Evolutionary conservation across 345 rosid genomes (phyloP).

Genomic region (Ceriops decandra): DNA sequence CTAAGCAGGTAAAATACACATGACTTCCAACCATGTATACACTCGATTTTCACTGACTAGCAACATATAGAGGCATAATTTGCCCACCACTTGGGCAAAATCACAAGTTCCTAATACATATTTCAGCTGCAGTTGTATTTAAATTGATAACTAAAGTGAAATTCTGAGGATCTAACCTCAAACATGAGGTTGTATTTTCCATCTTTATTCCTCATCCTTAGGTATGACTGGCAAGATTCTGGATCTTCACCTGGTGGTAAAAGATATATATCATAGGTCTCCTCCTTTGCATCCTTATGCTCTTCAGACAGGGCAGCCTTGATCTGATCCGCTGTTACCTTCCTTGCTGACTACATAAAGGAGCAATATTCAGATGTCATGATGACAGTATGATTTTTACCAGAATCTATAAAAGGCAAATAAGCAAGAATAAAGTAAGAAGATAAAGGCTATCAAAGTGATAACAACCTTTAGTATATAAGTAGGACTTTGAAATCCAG

Average conservation of each 20-base stretch:
- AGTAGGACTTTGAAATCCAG: conserved; percentile 95
- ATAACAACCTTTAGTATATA: conserved; percentile 82
- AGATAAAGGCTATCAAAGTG: not conserved
- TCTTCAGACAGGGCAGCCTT: conserved; percentile 64
- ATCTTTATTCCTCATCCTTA: conserved; percentile 98
- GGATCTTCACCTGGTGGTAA: conserved; percentile 99
- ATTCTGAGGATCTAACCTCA: conserved; percentile 60
- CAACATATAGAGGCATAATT: not conserved
- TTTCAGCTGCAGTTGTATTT: not conserved
- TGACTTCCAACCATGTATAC: no score
- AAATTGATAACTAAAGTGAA: not conserved
- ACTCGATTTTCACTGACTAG: not conserved
- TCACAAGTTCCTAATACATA: not conserved
- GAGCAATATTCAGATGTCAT: conserved; percentile 24
- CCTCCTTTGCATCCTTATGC: conserved; percentile 68
- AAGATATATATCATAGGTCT: conserved; percentile 94
- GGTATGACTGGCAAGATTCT: conserved; percentile 90
- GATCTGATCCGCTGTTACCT: conserved; percentile 61
- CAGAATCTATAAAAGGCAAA: not conserved
- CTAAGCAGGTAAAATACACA: no score
- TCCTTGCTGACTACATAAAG: conserved; percentile 67
- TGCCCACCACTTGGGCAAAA: not conserved
- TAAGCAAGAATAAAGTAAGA: not conserved
- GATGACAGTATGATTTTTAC: no score
- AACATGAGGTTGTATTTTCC: conserved; percentile 99